Evolutionary conservation across 495 filamentous ascomycete species (phyloP), one percentile per base, ranked within the genome.

Genomic region (Aspergillus homomorphus): DNA sequence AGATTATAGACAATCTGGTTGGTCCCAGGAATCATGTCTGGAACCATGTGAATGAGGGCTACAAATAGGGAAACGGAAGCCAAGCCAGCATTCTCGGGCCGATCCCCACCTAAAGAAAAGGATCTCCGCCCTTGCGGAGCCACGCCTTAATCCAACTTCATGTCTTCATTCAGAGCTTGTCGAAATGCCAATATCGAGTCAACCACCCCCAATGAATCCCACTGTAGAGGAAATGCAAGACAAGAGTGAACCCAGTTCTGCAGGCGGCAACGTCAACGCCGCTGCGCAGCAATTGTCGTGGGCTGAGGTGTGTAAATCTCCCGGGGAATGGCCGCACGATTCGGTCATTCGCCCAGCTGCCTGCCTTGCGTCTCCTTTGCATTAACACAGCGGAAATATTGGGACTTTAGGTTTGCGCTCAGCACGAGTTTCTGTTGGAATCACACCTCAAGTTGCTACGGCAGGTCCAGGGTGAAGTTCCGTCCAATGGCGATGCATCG

Each of bases 361-460:
- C 6, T 45, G 38, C 38, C 7, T 19, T 22, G 30, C 21, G 22
- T 18, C 24, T 45, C 6, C 28, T 7, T 26, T 52, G 20, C 1
- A 18, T 51, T 38, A 52, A 45, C 30, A 46, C 50, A n/a, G n/a
- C n/a, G n/a, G 15, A 28, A 21, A 53, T 44, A n/a, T 26, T 18
- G 5, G 49, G 46, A n/a, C 38, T 21, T 28, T 50, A 76, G 73
- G 60, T 76, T 9, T 76, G 72, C 56, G 48, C 72, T 6, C 70
- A 65, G 21, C 74, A 77, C 60, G 69, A 73, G 14, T 61, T 46
- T 7, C 59, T 73, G 20, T 67, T 79, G 2, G 51, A 61, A 16
- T 72, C 71, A 3, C 76, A 79, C 58, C 48, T 76, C 0, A 62
- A 66, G 15, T 64, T 76, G 62, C 64, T 77, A 5, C 55, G 70